These are phyloP conservation scores for Amyloporia xantha DNA, from an alignment of 768 basidiomycete genomes.

Conservation along the genomic window DNA sequence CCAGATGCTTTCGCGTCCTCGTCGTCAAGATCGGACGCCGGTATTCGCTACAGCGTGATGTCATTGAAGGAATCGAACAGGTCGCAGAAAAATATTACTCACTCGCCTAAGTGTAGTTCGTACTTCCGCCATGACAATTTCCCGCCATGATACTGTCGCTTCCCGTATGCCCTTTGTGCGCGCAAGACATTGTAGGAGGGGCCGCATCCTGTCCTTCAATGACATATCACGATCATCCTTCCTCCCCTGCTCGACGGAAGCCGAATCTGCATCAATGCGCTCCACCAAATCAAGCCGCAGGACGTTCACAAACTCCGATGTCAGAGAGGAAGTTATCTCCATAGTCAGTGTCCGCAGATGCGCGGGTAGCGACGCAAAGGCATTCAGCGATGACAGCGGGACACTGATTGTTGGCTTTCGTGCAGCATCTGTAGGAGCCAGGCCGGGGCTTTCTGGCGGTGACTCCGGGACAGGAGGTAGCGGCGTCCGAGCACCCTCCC, in stretches of 20 bases:
- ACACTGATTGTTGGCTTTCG: slow-evolving; percentile 28
- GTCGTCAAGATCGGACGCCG: slow-evolving; percentile 50
- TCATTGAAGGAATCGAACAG: neutral
- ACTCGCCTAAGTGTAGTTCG: slow-evolving; percentile 54
- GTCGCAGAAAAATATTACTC: slow-evolving; percentile 18
- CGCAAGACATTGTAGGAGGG: slow-evolving; percentile 70
- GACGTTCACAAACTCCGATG: slow-evolving; percentile 69
- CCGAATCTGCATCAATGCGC: slow-evolving; percentile 32
- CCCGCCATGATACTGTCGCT: slow-evolving; percentile 62
- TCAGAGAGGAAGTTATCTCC: slow-evolving; percentile 72
- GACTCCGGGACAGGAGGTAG: slow-evolving; percentile 22
- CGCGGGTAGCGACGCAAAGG: slow-evolving; percentile 69
- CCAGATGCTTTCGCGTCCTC: slow-evolving; percentile 25
- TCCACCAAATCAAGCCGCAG: slow-evolving; percentile 61
- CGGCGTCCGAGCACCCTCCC: slow-evolving; percentile 13
- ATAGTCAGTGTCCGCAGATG: slow-evolving; percentile 66
- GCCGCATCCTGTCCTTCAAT: slow-evolving; percentile 59
- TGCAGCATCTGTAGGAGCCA: slow-evolving; percentile 9
- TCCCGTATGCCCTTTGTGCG: slow-evolving; percentile 68
- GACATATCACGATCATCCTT: slow-evolving; percentile 32
- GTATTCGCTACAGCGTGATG: slow-evolving; percentile 41
- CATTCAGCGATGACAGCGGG: slow-evolving; percentile 60
- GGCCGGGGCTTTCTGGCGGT: slow-evolving; percentile 11
- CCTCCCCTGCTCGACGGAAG: slow-evolving; percentile 7
- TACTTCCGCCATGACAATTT: slow-evolving; percentile 58